phyloP scores from a whole-genome alignment of 306 rosid genomes.

The Urtica urens region DNA sequence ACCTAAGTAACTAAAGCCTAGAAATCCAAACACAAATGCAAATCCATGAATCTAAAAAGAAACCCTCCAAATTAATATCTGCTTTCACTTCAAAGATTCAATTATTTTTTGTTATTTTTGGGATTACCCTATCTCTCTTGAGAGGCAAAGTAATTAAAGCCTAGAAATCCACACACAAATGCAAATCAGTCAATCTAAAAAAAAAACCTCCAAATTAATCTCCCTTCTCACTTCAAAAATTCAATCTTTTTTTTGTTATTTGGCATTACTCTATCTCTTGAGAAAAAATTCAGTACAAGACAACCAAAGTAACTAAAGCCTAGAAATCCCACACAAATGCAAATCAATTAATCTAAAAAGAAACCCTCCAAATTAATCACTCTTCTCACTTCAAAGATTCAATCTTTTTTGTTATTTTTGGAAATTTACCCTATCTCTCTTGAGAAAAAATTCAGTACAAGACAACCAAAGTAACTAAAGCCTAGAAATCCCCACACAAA shows the following conservation, averaged over 20 bases:
- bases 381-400: too few species aligned
- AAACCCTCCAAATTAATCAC: constrained; percentile 5
- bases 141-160: constrained; percentile 4
- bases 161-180: not conserved
- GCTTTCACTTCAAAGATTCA: too few species aligned
- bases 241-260: too few species aligned
- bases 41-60: not conserved
- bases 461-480: constrained; percentile 3
- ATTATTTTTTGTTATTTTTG: too few species aligned
- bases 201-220: not conserved
- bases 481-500: constrained; percentile 1
- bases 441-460: too few species aligned
- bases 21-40: constrained; percentile 4
- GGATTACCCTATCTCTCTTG: too few species aligned
- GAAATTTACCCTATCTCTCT: too few species aligned
- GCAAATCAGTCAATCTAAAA: not conserved
- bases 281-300: too few species aligned
- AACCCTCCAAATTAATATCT: constrained; percentile 7
- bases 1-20: constrained; percentile 12
- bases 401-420: too few species aligned
- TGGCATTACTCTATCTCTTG: too few species aligned
- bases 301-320: constrained; percentile 5
- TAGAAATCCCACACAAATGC: not conserved
- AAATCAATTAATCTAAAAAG: not conserved
- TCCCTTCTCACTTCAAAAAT: too few species aligned